Evolutionary conservation across 2,329 filamentous ascomycete species (phyloP).

Genomic region (Ceratocystiopsis minuta): DNA sequence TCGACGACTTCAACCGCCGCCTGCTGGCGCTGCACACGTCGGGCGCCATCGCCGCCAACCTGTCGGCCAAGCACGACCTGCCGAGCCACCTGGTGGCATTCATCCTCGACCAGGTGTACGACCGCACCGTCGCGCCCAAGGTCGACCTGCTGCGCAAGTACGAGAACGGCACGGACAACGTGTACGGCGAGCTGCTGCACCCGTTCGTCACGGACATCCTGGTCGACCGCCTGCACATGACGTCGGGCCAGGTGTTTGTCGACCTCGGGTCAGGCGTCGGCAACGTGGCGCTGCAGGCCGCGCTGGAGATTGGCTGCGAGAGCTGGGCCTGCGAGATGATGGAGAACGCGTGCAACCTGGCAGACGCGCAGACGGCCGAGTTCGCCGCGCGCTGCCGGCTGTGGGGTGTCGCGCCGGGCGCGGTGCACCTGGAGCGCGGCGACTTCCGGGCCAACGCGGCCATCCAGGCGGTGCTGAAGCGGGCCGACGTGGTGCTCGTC

Average conservation of each 20-base stretch:
- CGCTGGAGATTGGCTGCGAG: constrained; percentile 81
- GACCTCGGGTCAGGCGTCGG: constrained; percentile 92
- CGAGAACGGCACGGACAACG: constrained; percentile 77
- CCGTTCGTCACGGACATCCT: constrained; percentile 74
- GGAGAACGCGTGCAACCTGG: constrained; percentile 72
- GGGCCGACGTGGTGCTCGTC: constrained; percentile 87
- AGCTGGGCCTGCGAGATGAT: constrained; percentile 96
- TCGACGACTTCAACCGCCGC: constrained; percentile 60
- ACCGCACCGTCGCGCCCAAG: constrained; percentile 77
- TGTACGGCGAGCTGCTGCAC: constrained; percentile 83
- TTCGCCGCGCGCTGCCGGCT: constrained; percentile 71
- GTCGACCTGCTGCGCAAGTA: constrained; percentile 74
- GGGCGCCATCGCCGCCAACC: constrained; percentile 53
- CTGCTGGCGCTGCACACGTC: constrained; percentile 47
- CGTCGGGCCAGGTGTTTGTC: constrained; percentile 72
- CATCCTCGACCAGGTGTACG: constrained; percentile 75
- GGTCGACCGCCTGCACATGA: constrained; percentile 55
- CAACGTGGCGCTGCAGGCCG: constrained; percentile 87
- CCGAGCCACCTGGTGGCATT: constrained; percentile 57
- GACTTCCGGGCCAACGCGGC: constrained; percentile 61
- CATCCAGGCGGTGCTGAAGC: constrained; percentile 56
- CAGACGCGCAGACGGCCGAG: constrained; percentile 62
- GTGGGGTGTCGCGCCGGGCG: constrained; percentile 71
- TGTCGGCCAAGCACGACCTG: constrained; percentile 51
- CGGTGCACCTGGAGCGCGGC: constrained; percentile 62